Conservation (phyloP, 768 basidiomycete species). For the Suillus variegatus region DNA sequence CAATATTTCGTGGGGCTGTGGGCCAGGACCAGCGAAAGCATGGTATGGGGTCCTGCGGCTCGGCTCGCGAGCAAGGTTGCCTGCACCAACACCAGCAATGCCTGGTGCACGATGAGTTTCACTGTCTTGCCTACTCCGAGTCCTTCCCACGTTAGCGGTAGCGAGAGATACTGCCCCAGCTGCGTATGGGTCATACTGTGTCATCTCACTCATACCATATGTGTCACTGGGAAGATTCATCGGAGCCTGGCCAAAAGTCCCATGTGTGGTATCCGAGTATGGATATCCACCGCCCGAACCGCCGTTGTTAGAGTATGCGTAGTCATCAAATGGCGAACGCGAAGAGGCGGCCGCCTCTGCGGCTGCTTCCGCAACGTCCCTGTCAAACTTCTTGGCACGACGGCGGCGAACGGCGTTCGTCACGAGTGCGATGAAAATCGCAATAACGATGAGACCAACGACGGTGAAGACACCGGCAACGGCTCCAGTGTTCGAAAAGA, state of each 20-base stretch:
- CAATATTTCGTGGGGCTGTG: slow-evolving; percentile 21
- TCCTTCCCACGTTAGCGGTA: slow-evolving; percentile 18
- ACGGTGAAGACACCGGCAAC: slow-evolving; percentile 73
- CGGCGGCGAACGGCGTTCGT: slow-evolving; percentile 61
- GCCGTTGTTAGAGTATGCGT: slow-evolving; percentile 28
- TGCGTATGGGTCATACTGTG: slow-evolving; percentile 39
- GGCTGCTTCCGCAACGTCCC: slow-evolving; percentile 73
- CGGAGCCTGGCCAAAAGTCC: slow-evolving; percentile 54
- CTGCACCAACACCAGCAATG: slow-evolving; percentile 38
- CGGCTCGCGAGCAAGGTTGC: slow-evolving; percentile 29
- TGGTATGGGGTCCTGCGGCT: slow-evolving; percentile 37
- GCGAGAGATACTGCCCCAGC: slow-evolving; percentile 24
- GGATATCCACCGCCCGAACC: slow-evolving; percentile 26
- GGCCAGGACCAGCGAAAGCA: slow-evolving; percentile 38
- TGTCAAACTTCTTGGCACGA: slow-evolving; percentile 63
- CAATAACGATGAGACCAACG: slow-evolving; percentile 62
- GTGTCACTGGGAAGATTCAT: slow-evolving; percentile 40
- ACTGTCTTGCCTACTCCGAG: slow-evolving; percentile 30
- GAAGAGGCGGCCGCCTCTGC: slow-evolving; percentile 59
- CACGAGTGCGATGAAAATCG: slow-evolving; percentile 48
- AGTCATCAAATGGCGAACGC: slow-evolving; percentile 55
- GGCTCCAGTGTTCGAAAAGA: slow-evolving; percentile 72
- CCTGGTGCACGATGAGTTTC: slow-evolving; percentile 38
- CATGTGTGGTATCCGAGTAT: slow-evolving; percentile 56
- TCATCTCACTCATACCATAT: slow-evolving; percentile 55